A percentile compares a stretch with the other conserved stretches of the same genome.
Conservation (phyloP, 768 basidiomycete species). For the Tylopilus vinaceipallidus region DNA sequence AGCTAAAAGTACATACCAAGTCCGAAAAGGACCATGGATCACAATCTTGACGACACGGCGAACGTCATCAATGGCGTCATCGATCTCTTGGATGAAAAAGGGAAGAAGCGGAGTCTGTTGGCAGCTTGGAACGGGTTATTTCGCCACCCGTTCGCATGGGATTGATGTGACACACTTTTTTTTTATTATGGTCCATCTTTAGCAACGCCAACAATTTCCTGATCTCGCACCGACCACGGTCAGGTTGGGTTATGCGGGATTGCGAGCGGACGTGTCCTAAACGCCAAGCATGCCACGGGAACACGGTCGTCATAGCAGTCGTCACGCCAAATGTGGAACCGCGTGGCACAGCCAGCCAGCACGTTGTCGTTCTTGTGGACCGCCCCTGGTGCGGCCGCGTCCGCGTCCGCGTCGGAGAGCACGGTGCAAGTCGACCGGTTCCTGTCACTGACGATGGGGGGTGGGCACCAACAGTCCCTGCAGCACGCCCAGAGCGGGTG, state of each 20-base stretch:
- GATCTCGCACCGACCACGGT: slow-evolving; percentile 59
- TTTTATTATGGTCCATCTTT: not conserved
- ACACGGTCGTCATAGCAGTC: slow-evolving; percentile 53
- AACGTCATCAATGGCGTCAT: slow-evolving; percentile 71
- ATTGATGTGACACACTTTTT: too few species aligned
- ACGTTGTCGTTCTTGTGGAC: slow-evolving; percentile 34
- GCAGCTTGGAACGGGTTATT: slow-evolving; percentile 78
- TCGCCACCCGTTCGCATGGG: too few species aligned
- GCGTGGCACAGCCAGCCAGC: slow-evolving; percentile 79
- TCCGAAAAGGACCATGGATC: slow-evolving; percentile 64
- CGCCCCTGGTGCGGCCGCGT: slow-evolving; percentile 8
- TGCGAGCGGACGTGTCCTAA: slow-evolving; percentile 77
- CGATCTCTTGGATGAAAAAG: slow-evolving; percentile 78
- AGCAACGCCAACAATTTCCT: slow-evolving; percentile 88
- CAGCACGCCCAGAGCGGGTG: too few species aligned
- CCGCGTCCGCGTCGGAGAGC: slow-evolving; percentile 33
- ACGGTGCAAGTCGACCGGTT: slow-evolving; percentile 25
- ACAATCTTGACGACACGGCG: slow-evolving; percentile 68
- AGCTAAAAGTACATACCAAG: too few species aligned
- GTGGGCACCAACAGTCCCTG: slow-evolving; percentile 41
- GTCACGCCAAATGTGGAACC: slow-evolving; percentile 76
- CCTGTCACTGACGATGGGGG: slow-evolving; percentile 26
- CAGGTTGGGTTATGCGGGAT: slow-evolving; percentile 77
- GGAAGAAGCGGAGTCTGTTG: slow-evolving; percentile 77
- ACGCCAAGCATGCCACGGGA: slow-evolving; percentile 74